Conservation (phyloP, 1,284 basidiomycete genomes). For the Phylloporus gajari region DNA sequence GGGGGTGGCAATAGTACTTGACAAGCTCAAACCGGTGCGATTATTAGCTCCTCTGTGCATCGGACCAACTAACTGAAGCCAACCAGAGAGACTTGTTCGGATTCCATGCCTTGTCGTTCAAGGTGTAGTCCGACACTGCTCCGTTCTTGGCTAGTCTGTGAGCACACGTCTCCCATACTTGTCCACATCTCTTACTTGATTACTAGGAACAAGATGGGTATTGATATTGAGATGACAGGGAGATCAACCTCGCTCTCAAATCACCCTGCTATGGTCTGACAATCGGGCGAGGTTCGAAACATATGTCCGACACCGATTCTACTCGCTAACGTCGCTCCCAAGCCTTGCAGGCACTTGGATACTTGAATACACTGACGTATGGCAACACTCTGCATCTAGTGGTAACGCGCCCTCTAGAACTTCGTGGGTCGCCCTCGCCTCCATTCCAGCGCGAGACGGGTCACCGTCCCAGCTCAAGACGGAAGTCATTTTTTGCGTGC, state of each 20-base stretch:
- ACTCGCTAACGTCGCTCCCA: conserved; percentile 18
- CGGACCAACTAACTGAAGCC: conserved; percentile 42
- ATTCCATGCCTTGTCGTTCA: conserved; percentile 76
- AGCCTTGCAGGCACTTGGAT: conserved; percentile 87
- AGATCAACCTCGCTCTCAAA: conserved; percentile 78
- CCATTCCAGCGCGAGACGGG: conserved; percentile 72
- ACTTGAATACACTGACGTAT: conserved; percentile 89
- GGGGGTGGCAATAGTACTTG: conserved; percentile 54
- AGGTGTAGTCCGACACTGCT: conserved; percentile 79
- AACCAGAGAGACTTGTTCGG: conserved; percentile 81
- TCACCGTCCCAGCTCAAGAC: conserved; percentile 43
- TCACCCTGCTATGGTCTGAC: conserved; percentile 82
- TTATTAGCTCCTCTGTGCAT: neutral
- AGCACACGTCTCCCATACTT: conserved; percentile 33
- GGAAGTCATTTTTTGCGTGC: conserved; percentile 51
- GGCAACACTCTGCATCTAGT: conserved; percentile 67
- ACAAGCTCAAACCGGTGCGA: conserved; percentile 88
- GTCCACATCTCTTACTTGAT: conserved; percentile 9
- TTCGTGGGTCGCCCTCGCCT: conserved; percentile 65
- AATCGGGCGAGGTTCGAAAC: conserved; percentile 72
- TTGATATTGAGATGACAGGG: conserved; percentile 76
- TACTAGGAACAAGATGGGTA: conserved; percentile 87
- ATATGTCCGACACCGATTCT: conserved; percentile 5
- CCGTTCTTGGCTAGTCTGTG: conserved; percentile 78
- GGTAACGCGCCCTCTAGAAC: conserved; percentile 53